Evolutionary conservation across 106 monocot species (phyloP).

Genomic region (Dendrobium chrysotoxum): DNA sequence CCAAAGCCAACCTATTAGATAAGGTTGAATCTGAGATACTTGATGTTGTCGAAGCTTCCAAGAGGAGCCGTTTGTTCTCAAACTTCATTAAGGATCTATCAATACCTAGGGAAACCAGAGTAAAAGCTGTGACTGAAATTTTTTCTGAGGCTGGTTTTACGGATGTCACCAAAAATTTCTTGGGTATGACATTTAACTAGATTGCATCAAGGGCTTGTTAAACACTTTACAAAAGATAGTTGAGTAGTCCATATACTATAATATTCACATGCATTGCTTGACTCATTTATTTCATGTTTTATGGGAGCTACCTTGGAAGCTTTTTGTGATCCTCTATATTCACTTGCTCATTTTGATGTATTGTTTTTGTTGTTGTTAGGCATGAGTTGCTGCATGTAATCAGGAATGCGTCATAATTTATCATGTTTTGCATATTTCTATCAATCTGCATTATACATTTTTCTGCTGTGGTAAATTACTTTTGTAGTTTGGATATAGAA

Average conservation of each 20-base stretch:
- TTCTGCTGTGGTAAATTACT: no score
- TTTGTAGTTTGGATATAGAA: no score
- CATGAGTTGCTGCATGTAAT: not conserved
- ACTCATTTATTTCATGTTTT: not conserved
- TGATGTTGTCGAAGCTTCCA: slow-evolving; percentile 59
- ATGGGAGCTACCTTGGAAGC: not conserved
- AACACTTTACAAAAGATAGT: not conserved
- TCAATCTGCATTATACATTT: no score
- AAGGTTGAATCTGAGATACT: slow-evolving; percentile 78
- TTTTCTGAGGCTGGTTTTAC: slow-evolving; percentile 75
- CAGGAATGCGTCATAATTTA: not conserved
- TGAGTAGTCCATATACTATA: not conserved
- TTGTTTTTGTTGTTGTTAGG: not conserved
- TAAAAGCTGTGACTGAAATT: slow-evolving; percentile 65
- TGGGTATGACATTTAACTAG: slow-evolving; percentile 36
- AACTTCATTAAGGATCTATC: slow-evolving; percentile 75
- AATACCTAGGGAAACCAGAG: slow-evolving; percentile 54
- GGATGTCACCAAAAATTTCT: slow-evolving; percentile 79
- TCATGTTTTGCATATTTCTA: no score
- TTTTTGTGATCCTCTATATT: not conserved
- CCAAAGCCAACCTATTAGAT: slow-evolving; percentile 63
- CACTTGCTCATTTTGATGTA: no score
- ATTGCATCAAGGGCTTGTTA: not conserved
- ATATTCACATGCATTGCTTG: not conserved
- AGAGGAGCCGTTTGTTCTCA: slow-evolving; percentile 65